These are phyloP conservation scores for Tetragonia tetragonoides DNA, from an alignment of 148 eudicot species.

Conservation along the genomic window DNA sequence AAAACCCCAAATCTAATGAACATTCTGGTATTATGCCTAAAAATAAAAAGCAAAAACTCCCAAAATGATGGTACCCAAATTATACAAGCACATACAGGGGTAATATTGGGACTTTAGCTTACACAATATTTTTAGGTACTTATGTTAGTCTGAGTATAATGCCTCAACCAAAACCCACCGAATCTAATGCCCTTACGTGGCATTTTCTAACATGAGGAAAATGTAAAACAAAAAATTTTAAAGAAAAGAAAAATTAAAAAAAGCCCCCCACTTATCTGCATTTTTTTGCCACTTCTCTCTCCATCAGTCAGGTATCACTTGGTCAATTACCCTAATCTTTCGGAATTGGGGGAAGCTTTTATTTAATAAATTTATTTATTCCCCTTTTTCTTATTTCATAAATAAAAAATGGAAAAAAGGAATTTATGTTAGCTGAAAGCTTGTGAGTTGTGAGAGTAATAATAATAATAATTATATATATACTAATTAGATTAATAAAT, in stretches of 20 bases:
- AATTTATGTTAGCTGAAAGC: not conserved
- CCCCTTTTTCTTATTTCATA: not conserved
- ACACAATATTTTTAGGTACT: not conserved
- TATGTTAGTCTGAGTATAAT: not conserved
- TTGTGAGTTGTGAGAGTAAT: not conserved
- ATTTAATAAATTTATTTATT: not conserved
- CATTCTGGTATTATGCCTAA: not conserved
- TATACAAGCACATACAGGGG: not conserved
- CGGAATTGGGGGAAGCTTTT: not conserved
- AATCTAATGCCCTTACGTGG: conserved; percentile 26
- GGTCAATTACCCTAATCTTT: conserved; percentile 27
- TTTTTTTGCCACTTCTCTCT: conserved; percentile 19
- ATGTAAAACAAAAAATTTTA: not conserved
- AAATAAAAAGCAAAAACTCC: not conserved
- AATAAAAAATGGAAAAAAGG: not conserved
- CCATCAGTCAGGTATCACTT: conserved; percentile 21
- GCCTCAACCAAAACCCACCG: conserved; percentile 19
- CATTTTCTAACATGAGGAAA: conserved; percentile 7
- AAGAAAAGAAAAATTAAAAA: not conserved
- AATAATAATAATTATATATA: conserved; percentile 2
- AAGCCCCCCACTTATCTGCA: conserved; percentile 24
- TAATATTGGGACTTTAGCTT: not conserved
- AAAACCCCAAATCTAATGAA: conserved; percentile 11
- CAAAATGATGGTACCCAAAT: not conserved
- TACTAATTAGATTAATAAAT: conserved; percentile 4